Conservation (phyloP, 805 yeast species). For the Teunomyces stri region DNA sequence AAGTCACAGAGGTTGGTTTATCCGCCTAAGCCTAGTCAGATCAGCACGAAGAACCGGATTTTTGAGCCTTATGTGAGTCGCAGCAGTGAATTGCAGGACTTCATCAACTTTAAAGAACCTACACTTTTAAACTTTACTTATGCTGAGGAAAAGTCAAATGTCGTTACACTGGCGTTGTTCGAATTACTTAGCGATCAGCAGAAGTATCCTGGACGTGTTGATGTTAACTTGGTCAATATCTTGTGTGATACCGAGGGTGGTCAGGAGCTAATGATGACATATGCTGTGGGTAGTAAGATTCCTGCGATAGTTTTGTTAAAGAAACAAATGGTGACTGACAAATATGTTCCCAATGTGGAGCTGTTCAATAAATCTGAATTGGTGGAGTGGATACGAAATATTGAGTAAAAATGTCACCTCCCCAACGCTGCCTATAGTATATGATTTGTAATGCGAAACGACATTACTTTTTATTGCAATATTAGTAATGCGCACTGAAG, state of each 20-base stretch:
- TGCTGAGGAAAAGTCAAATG: conserved; percentile 62
- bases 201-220: conserved; percentile 29
- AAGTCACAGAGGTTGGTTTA: conserved; percentile 28
- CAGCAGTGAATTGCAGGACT: conserved; percentile 57
- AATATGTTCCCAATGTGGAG: conserved; percentile 21
- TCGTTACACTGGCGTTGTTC: conserved; percentile 62
- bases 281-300: conserved; percentile 46
- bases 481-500: background rate
- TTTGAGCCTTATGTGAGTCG: conserved; percentile 47
- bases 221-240: conserved; percentile 65
- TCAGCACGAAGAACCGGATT: conserved; percentile 39
- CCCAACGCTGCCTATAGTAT: background rate
- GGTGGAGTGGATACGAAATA: conserved; percentile 27
- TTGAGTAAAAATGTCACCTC: conserved; percentile 10
- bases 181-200: conserved; percentile 18
- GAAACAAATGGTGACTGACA: conserved; percentile 56
- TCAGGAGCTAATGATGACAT: conserved; percentile 55
- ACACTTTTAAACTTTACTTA: conserved; percentile 69
- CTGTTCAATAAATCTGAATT: conserved; percentile 28
- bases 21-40: conserved; percentile 37
- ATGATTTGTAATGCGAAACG: conserved; percentile 2
- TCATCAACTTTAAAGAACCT: conserved; percentile 55
- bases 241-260: conserved; percentile 68
- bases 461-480: background rate
- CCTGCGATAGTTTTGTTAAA: conserved; percentile 68